Conservation (phyloP, 306 rosid species). For the Vigna hirtella region DNA sequence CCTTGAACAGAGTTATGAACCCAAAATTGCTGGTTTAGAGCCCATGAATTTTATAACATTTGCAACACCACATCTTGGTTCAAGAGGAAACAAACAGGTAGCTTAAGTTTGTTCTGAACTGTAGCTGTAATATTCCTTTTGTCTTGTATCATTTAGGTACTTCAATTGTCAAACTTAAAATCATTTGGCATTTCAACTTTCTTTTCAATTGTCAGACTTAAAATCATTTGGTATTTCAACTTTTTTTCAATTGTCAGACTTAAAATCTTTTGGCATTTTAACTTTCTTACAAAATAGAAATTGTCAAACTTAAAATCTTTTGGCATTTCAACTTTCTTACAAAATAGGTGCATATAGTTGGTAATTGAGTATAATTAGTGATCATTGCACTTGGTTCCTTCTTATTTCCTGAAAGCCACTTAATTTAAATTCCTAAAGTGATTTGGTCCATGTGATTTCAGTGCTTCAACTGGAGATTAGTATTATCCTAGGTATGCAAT, state of each 20-base stretch:
- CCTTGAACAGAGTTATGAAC: slow-evolving; percentile 50
- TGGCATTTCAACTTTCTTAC: slow-evolving; percentile 6
- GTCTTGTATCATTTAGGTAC: neutral
- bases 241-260: neutral
- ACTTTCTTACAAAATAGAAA: neutral
- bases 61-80: slow-evolving; percentile 98
- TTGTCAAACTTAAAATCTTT: slow-evolving; percentile 20
- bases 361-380: slow-evolving; percentile 1
- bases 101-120: slow-evolving; percentile 29
- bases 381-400: slow-evolving; percentile 10
- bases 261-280: slow-evolving; percentile 31
- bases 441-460: slow-evolving; percentile 25
- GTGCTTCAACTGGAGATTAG: slow-evolving; percentile 4
- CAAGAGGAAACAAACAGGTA: slow-evolving; percentile 89
- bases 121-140: neutral
- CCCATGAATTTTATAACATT: slow-evolving; percentile 92
- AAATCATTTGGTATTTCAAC: slow-evolving; percentile 25
- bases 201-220: neutral
- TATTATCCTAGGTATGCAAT: slow-evolving; percentile 3
- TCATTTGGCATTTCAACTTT: slow-evolving; percentile 25
- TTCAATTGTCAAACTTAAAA: slow-evolving; percentile 17
- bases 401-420: slow-evolving; percentile 12
- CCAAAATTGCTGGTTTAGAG: slow-evolving; percentile 84
- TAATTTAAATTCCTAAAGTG: neutral
- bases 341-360: slow-evolving; percentile 14